phyloP scores from a whole-genome alignment of 176 grass and related monocot genomes.

The Avena insularis region DNA sequence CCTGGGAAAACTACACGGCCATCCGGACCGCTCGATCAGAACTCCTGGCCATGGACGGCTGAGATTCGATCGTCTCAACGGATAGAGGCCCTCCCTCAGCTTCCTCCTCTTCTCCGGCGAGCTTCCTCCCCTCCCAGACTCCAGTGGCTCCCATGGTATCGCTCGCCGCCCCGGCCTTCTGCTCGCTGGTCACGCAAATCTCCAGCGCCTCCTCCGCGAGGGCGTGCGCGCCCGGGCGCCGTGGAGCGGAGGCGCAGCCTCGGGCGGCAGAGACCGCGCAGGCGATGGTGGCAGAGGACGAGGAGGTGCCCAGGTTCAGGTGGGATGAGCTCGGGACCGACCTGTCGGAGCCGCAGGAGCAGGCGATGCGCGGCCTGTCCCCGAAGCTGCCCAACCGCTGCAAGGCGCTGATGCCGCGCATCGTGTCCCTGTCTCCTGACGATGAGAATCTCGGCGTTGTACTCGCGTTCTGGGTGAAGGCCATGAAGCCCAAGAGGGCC shows the following conservation, averaged over 20 bases:
- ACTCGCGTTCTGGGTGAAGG: conserved; percentile 72
- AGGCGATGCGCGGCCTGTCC: conserved; percentile 59
- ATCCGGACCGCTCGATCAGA: not conserved
- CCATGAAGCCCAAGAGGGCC: conserved; percentile 76
- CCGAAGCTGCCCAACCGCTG: conserved; percentile 81
- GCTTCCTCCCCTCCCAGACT: not conserved
- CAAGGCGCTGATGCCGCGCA: conserved; percentile 71
- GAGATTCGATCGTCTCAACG: not conserved
- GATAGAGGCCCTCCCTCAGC: conserved; percentile 23
- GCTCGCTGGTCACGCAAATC: not conserved
- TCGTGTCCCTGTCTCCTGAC: conserved; percentile 54
- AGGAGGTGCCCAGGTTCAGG: conserved; percentile 48
- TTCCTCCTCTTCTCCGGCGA: conserved; percentile 31
- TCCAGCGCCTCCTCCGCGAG: not conserved
- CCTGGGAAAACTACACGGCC: not conserved
- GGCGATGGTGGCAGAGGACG: conserved; percentile 13
- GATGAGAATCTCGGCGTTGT: conserved; percentile 58
- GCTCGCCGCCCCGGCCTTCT: conserved; percentile 26
- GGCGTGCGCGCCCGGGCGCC: not conserved
- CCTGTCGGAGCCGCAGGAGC: conserved; percentile 42
- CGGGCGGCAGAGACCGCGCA: conserved; percentile 21
- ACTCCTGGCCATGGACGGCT: not conserved
- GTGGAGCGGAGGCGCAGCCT: not conserved
- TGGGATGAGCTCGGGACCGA: conserved; percentile 57
- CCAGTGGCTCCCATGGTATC: conserved; percentile 27